phyloP scores from a whole-genome alignment of 441 rosid species.

The Dalechampia spathulata region DNA sequence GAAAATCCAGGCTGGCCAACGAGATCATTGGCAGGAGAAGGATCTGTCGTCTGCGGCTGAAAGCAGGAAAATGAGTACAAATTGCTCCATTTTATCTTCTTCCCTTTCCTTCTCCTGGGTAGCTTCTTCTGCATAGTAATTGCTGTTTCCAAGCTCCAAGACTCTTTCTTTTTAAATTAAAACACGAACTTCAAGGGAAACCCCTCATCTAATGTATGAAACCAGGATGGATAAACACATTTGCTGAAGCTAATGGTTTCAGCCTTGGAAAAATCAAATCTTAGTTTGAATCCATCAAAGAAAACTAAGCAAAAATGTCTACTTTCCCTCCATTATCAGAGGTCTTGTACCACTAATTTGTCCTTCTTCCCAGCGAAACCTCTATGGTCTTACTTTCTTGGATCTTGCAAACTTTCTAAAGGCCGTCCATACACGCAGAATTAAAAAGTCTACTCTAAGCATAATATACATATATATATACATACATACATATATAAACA shows the following conservation, averaged over 20 bases:
- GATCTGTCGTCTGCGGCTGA: slow-evolving; percentile 20
- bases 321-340: too few species aligned
- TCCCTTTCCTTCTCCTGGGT: slow-evolving; percentile 19
- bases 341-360: too few species aligned
- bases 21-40: slow-evolving; percentile 20
- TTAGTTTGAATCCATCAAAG: neutral
- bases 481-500: too few species aligned
- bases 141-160: neutral
- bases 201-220: neutral
- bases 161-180: neutral
- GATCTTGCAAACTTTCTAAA: too few species aligned
- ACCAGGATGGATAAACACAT: neutral
- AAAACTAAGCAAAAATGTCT: neutral
- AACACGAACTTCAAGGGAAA: neutral
- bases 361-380: neutral
- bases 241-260: neutral
- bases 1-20: slow-evolving; percentile 44
- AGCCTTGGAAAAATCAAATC: neutral
- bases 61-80: slow-evolving; percentile 50
- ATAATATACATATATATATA: too few species aligned
- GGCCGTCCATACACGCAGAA: too few species aligned
- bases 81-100: slow-evolving; percentile 46
- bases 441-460: too few species aligned
- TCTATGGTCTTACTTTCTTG: too few species aligned
- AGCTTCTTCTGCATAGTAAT: slow-evolving; percentile 20